These are phyloP conservation scores for Candida fluviatilis DNA, from an alignment of 805 yeast species.

Conservation along the genomic window DNA sequence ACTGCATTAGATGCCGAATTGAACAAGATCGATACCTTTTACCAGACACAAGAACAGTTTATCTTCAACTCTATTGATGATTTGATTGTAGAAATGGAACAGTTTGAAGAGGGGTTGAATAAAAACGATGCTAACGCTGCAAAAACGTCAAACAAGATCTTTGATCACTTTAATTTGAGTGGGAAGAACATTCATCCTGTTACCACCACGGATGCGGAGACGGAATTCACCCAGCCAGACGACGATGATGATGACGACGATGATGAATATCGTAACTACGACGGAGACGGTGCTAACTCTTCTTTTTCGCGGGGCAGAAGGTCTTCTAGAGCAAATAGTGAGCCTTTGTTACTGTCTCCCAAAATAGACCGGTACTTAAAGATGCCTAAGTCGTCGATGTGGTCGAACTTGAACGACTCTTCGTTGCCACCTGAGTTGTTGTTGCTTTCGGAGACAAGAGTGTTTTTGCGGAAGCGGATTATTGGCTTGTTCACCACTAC, in stretches of 20 bases:
- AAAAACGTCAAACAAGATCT: not conserved
- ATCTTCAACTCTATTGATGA: conserved; percentile 50
- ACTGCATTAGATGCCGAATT: conserved; percentile 77
- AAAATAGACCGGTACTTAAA: conserved; percentile 33
- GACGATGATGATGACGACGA: conserved; percentile 32
- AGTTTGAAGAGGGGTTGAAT: conserved; percentile 45
- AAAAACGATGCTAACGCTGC: conserved; percentile 1
- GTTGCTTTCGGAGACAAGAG: conserved; percentile 46
- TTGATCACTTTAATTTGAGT: not conserved
- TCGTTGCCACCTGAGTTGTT: conserved; percentile 30
- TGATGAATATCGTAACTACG: conserved; percentile 17
- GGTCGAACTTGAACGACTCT: conserved; percentile 22
- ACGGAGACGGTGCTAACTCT: not conserved
- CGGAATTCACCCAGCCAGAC: conserved; percentile 29
- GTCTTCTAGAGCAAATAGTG: conserved; percentile 4
- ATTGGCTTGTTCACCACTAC: conserved; percentile 42
- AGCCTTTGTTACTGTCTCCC: conserved; percentile 10
- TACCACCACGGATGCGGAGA: conserved; percentile 30
- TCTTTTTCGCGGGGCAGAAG: conserved; percentile 1
- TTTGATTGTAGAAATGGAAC: conserved; percentile 57
- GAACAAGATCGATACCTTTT: conserved; percentile 72
- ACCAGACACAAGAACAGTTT: conserved; percentile 58
- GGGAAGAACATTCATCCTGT: conserved; percentile 6
- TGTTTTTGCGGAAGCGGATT: conserved; percentile 43
- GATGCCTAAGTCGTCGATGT: conserved; percentile 32